phyloP scores from a whole-genome alignment of 2,329 filamentous ascomycete genomes.

The Sporothrix variecibatus region DNA sequence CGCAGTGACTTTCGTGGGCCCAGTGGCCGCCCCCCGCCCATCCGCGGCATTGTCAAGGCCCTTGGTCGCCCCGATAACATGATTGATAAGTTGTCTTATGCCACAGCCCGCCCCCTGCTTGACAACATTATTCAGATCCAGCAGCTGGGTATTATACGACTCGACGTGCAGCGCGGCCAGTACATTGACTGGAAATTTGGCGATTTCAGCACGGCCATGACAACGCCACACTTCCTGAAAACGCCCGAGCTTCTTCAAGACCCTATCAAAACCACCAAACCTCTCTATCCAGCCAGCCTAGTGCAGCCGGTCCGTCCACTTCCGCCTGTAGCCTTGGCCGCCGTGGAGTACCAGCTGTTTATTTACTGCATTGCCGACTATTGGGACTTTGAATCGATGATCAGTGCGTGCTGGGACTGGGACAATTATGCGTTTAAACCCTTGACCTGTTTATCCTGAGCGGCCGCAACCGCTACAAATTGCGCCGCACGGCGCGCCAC shows the following conservation, averaged over 20 bases:
- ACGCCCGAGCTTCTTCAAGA: background rate
- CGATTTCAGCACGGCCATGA: conserved; percentile 36
- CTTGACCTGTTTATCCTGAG: background rate
- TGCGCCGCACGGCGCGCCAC: background rate
- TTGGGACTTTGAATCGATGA: conserved; percentile 27
- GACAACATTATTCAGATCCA: conserved; percentile 26
- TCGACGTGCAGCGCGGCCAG: conserved; percentile 30
- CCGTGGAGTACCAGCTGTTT: conserved; percentile 28
- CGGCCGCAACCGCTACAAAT: background rate
- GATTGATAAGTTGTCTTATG: background rate
- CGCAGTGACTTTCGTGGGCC: background rate
- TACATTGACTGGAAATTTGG: conserved; percentile 32
- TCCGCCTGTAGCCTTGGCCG: background rate
- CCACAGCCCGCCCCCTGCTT: conserved; percentile 22
- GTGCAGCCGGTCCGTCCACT: background rate
- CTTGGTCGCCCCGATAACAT: conserved; percentile 21
- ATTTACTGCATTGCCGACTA: conserved; percentile 26
- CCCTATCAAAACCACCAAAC: background rate
- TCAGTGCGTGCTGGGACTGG: background rate
- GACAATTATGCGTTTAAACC: background rate
- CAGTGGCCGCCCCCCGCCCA: conserved; percentile 28
- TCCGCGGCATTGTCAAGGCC: conserved; percentile 34
- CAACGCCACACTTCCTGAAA: conserved; percentile 32
- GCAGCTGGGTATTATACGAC: conserved; percentile 30
- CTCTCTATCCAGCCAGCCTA: background rate